Evolutionary conservation across 2,329 filamentous ascomycete species (phyloP).

Genomic region (Fusarium nanum): DNA sequence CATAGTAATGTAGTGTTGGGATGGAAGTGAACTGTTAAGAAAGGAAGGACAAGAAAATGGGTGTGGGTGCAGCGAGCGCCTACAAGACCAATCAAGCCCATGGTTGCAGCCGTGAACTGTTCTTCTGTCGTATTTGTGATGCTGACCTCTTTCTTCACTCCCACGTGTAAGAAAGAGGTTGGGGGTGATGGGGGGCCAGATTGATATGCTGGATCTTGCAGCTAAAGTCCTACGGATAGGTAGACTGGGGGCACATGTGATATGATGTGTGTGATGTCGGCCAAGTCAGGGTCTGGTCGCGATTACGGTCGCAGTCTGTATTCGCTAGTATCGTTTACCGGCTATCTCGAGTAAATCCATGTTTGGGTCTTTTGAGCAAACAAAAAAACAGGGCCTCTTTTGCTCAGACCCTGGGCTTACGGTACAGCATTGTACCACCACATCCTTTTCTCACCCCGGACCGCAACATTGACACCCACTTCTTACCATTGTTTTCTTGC

Average conservation of each 20-base stretch:
- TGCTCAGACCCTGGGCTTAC: background rate
- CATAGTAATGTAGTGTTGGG: background rate
- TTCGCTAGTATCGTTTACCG: background rate
- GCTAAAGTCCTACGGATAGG: background rate
- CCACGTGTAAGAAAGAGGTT: constrained; percentile 37
- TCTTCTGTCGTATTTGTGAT: background rate
- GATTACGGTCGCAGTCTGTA: constrained; percentile 18
- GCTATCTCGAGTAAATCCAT: background rate
- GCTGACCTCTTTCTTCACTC: background rate
- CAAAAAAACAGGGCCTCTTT: background rate
- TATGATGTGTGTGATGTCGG: constrained; percentile 5
- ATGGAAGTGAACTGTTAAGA: background rate
- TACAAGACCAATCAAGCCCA: constrained; percentile 40
- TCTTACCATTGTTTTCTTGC: background rate
- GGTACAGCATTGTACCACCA: constrained; percentile 1
- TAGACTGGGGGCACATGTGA: constrained; percentile 10
- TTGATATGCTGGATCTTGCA: constrained; percentile 37
- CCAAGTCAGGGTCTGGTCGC: constrained; percentile 5
- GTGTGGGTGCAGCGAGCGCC: constrained; percentile 42
- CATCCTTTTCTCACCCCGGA: background rate
- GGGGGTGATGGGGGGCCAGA: constrained; percentile 34
- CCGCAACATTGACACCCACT: constrained; percentile 15
- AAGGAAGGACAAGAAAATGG: background rate
- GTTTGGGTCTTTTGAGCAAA: background rate
- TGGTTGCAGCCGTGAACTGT: background rate